Base-by-base conservation (phyloP, 495 filamentous ascomycete genomes). In the Platismatia glauca region DNA sequence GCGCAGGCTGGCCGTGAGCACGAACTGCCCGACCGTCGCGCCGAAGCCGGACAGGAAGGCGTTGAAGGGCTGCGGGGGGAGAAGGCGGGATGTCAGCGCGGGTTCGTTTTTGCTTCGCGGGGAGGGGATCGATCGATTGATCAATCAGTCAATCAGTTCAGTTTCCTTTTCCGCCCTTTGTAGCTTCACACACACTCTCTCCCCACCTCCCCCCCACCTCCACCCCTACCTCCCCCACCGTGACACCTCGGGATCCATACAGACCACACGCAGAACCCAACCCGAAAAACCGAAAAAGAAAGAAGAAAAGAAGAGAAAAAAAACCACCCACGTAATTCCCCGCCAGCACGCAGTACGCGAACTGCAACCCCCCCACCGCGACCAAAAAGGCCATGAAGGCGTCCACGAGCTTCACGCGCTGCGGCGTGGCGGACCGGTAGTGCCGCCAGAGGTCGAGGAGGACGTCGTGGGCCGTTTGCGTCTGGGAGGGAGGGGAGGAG, bases 21-120 rank as follows among this genome's bases (percentile, higher is more conserved):
- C 94, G 74, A 98, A 98, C 71, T 98, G 95, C 24, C 95, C 94
- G 55, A 98, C 93, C 4, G 95, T 94, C 15, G 93, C 93, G 50
- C 82, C 85, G 79, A 98, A 98, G 52, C 95, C 95, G 37, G 91
- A 87, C 48, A 98, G 81, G 79, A 98, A 98, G 67, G 94, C 94
- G 74, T 98, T 98, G 83, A 98, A 98, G 11, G 94, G 94, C 91
- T 97, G 67, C 64, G 0, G 3, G 4, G 5, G 34, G 4, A 37
- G 11, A 37, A 37, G 11, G 11, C 5, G 34, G 34, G 34, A 11
- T 4, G 34, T 37, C 34, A 37, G 34, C 34, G 34, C 11, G n/a
- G n/a, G n/a, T n/a, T n/a, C n/a, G n/a, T n/a, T n/a, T n/a, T n/a
- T n/a, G n/a, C n/a, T n/a, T n/a, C n/a, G n/a, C n/a, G n/a, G n/a